Conservation (phyloP, 305 asterid genomes). For the Petunia hybrid region DNA sequence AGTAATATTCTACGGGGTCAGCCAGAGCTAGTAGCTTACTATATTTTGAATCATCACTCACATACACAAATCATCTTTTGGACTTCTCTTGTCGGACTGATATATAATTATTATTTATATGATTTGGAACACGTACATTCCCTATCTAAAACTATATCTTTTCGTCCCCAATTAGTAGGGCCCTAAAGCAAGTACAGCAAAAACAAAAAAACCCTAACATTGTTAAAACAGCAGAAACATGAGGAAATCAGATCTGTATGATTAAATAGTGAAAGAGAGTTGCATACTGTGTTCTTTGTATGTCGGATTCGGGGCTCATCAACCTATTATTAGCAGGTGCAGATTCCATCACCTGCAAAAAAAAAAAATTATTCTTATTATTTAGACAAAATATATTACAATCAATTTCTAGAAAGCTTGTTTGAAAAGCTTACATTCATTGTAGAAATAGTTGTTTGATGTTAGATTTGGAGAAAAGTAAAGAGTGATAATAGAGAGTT, state of each 20-base stretch:
- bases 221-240: background rate
- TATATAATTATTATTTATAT: too few relatives aligned
- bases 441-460: background rate
- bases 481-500: background rate
- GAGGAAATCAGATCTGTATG: background rate
- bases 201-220: slow-evolving; percentile 4
- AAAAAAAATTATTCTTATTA: background rate
- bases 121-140: too few relatives aligned
- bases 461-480: background rate
- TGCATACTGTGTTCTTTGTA: slow-evolving; percentile 26
- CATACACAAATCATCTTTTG: too few relatives aligned
- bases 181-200: too few relatives aligned
- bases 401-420: background rate
- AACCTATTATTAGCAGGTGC: slow-evolving; percentile 21
- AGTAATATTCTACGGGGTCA: too few relatives aligned
- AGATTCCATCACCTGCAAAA: slow-evolving; percentile 26
- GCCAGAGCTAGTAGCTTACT: too few relatives aligned
- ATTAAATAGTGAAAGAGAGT: background rate
- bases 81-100: too few relatives aligned
- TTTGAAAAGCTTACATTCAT: slow-evolving; percentile 15
- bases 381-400: background rate
- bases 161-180: too few relatives aligned
- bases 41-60: too few relatives aligned
- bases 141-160: too few relatives aligned
- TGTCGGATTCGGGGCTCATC: slow-evolving; percentile 23